Percentiles rank a stretch among this genome's conserved stretches.
Evolutionary conservation across 2,329 filamentous ascomycete genomes (phyloP).

Genomic region (Aspergillus sp.): DNA sequence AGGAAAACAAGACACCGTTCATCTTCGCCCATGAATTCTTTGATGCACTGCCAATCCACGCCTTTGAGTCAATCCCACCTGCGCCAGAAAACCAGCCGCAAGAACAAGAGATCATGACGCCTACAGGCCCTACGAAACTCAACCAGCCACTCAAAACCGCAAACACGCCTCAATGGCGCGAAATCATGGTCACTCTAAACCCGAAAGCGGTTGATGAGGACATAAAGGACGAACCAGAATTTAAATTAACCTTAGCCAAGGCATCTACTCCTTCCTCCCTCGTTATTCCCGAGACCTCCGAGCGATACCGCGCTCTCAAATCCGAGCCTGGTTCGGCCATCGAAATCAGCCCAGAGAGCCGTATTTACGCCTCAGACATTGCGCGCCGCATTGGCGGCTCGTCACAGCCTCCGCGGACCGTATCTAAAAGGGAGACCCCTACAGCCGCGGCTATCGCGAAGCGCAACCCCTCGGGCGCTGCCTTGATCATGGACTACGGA

Average conservation of each 20-base stretch:
- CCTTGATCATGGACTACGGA: constrained; percentile 95
- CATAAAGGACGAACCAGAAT: constrained; percentile 66
- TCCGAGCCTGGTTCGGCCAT: constrained; percentile 68
- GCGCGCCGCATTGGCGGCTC: constrained; percentile 79
- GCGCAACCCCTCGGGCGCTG: constrained; percentile 70
- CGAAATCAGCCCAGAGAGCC: constrained; percentile 86
- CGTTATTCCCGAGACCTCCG: constrained; percentile 78
- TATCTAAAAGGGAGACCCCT: constrained; percentile 14
- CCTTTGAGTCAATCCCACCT: constrained; percentile 74
- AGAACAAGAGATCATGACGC: constrained; percentile 52
- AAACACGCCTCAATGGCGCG: constrained; percentile 69
- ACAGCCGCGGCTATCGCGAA: constrained; percentile 52
- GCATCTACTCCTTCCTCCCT: constrained; percentile 76
- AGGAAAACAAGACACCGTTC: constrained; percentile 74
- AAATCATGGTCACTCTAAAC: constrained; percentile 73
- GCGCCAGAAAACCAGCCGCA: constrained; percentile 46
- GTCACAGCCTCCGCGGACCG: constrained; percentile 29
- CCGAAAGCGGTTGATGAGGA: constrained; percentile 56
- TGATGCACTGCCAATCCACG: constrained; percentile 93
- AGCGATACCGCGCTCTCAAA: constrained; percentile 75
- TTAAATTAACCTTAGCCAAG: constrained; percentile 78
- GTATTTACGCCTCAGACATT: constrained; percentile 77
- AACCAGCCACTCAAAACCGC: constrained; percentile 41
- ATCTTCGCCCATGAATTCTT: constrained; percentile 99
- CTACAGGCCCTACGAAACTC: constrained; percentile 49